These are phyloP conservation scores for Aspergillus tamarii DNA, from an alignment of 2,329 filamentous ascomycete species.

Conservation along the genomic window DNA sequence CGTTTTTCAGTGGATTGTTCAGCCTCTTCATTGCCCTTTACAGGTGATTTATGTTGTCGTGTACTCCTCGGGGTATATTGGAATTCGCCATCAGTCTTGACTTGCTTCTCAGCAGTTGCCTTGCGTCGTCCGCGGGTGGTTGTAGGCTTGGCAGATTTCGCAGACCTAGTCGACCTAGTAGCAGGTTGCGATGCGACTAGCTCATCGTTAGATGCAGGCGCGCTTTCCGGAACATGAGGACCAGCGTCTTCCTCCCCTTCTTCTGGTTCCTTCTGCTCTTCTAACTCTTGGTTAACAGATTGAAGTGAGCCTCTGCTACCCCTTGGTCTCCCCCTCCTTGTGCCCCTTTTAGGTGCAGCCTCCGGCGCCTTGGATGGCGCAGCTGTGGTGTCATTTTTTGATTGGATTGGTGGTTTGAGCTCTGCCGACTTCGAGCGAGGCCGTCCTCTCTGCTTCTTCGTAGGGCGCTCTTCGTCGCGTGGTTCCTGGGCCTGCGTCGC, in stretches of 20 bases:
- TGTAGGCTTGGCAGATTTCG: conserved; percentile 27
- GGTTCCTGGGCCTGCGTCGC: conserved; percentile 34
- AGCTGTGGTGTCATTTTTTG: conserved; percentile 30
- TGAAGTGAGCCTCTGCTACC: conserved; percentile 33
- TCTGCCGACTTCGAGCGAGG: conserved; percentile 50
- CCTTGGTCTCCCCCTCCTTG: conserved; percentile 36
- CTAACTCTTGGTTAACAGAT: conserved; percentile 28
- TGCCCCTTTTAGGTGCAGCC: conserved; percentile 21
- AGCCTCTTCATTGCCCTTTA: conserved; percentile 24
- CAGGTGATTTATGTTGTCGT: conserved; percentile 24
- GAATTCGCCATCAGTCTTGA: conserved; percentile 44
- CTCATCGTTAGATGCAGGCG: conserved; percentile 30
- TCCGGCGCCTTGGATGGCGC: conserved; percentile 26
- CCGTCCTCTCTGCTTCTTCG: conserved; percentile 42
- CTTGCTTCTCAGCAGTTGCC: conserved; percentile 29
- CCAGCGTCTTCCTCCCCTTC: conserved; percentile 34
- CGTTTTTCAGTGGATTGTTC: conserved; percentile 27
- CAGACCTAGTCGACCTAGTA: conserved; percentile 22
- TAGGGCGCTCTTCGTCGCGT: conserved; percentile 38
- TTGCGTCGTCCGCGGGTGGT: conserved; percentile 30
- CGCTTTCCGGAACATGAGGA: conserved; percentile 29
- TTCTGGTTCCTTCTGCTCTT: conserved; percentile 46
- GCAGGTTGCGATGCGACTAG: conserved; percentile 22
- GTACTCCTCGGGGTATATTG: conserved; percentile 42
- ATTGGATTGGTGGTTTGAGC: conserved; percentile 31